Evolutionary conservation across 768 basidiomycete species (phyloP).

Genomic region (Coprinopsis sp.): DNA sequence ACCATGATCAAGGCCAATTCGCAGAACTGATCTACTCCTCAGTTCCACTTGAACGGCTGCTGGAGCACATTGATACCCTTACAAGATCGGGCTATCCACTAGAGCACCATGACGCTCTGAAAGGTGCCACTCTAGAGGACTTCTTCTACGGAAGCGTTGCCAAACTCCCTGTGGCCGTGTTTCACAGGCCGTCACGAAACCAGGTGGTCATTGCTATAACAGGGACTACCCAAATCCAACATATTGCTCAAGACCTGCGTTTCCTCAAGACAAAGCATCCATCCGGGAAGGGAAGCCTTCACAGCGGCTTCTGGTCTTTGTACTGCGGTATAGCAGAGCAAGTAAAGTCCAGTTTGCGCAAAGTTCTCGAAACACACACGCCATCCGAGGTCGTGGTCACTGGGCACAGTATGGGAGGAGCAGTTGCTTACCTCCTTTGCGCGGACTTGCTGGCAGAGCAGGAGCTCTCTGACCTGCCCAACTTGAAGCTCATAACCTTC

Average conservation of each 20-base stretch:
- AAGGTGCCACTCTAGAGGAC: conserved; percentile 29
- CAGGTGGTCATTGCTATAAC: conserved; percentile 52
- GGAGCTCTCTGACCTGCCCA: not conserved
- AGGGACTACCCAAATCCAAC: conserved; percentile 40
- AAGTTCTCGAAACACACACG: conserved; percentile 27
- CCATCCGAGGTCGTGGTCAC: conserved; percentile 43
- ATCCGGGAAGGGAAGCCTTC: conserved; percentile 36
- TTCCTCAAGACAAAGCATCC: conserved; percentile 35
- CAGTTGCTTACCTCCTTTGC: conserved; percentile 45
- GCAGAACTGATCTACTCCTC: conserved; percentile 47
- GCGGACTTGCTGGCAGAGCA: conserved; percentile 39
- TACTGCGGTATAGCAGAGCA: conserved; percentile 37
- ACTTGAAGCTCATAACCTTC: conserved; percentile 42
- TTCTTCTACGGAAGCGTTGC: conserved; percentile 39
- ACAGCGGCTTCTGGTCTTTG: conserved; percentile 52
- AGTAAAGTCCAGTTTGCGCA: conserved; percentile 33
- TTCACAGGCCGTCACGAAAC: conserved; percentile 37
- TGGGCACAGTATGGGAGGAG: conserved; percentile 57
- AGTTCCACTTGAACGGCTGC: conserved; percentile 38
- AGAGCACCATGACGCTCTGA: conserved; percentile 40
- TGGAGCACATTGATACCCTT: conserved; percentile 35
- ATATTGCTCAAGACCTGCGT: conserved; percentile 45
- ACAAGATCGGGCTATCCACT: conserved; percentile 43
- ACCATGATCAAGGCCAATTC: conserved; percentile 42
- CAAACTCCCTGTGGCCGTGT: conserved; percentile 42